Base-by-base conservation (phyloP, 2,329 filamentous ascomycete species). In the Talaromyces sp. region DNA sequence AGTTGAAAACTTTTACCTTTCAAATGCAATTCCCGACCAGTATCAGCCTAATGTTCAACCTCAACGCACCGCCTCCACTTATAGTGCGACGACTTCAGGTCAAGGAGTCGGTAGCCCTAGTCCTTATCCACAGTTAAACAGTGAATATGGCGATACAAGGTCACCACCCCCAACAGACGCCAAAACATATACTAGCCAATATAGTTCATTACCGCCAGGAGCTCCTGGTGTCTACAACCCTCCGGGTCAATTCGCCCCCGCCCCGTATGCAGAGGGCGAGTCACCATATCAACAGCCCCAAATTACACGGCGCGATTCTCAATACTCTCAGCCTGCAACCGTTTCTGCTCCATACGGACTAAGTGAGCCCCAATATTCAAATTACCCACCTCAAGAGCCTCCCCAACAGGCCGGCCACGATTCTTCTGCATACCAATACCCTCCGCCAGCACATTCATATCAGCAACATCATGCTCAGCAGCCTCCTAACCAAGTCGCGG, bases 1-100 rank as follows among this genome's bases (percentile, higher is more conserved):
- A 0, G 87, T 88, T 10, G 93, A 97, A 74, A 94, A 84, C 77
- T 97, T 90, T 75, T 97, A 97, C 75, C 91, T 87, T 15, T 87
- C 87, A 41, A 90, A 89, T 69, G 80, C 85, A 49, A 81, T 77
- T 59, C 75, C 77, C 69, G 81, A 76, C 9, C 73, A 82, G 5
- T 85, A 85, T 68, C 78, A 75, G 11, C 74, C 80, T 54, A 81
- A 83, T 11, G 85, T 85, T 61, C 80, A 83, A 19, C 43, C 82
- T 39, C 78, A 78, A 66, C 68, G 71, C 22, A 67, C 69, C 22
- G 64, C 66, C 33, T 67, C 69, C 15, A 56, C 56, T 13, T 67
- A 67, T 61, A 67, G 68, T 37, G 41, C 64, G 31, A 49, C 50
- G 4, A 63, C 66, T 22, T 47, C 67, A 9, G 61, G 67, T 19